These are phyloP conservation scores for Fusarium brevicatenulatum DNA, from an alignment of 2,329 filamentous ascomycete genomes.

Conservation along the genomic window DNA sequence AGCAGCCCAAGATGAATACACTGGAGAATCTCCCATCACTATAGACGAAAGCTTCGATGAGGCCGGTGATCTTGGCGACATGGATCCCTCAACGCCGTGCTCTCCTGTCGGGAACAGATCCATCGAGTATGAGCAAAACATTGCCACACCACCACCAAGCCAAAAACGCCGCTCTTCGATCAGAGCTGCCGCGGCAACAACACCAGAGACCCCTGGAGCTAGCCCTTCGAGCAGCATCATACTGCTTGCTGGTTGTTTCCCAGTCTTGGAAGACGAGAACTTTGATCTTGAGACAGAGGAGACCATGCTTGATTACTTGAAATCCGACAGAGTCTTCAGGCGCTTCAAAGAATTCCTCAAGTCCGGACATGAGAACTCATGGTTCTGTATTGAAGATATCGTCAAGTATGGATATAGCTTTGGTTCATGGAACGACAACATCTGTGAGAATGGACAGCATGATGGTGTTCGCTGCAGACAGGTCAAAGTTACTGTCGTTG, in stretches of 20 bases:
- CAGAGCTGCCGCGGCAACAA: neutral
- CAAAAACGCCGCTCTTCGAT: no score
- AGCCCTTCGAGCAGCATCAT: accelerated
- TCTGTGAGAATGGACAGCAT: neutral
- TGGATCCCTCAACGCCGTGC: neutral
- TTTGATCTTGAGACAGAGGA: neutral
- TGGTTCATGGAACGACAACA: neutral
- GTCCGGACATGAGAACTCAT: neutral
- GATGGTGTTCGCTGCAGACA: neutral
- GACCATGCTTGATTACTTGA: neutral
- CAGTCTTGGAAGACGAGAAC: neutral
- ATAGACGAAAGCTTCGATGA: neutral
- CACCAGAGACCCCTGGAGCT: neutral
- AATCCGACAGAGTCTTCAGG: neutral
- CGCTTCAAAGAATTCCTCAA: neutral
- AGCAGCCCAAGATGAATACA: accelerated
- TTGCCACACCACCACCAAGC: neutral
- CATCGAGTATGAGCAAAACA: neutral
- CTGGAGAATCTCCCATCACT: accelerated
- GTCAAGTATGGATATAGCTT: neutral
- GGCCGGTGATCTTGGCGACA: no score
- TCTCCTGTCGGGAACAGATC: neutral
- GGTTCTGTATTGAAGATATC: neutral
- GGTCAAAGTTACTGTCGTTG: neutral
- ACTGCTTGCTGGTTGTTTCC: neutral